These are phyloP conservation scores for Penicillium longicatenatum DNA, from an alignment of 495 filamentous ascomycete genomes.

Conservation along the genomic window DNA sequence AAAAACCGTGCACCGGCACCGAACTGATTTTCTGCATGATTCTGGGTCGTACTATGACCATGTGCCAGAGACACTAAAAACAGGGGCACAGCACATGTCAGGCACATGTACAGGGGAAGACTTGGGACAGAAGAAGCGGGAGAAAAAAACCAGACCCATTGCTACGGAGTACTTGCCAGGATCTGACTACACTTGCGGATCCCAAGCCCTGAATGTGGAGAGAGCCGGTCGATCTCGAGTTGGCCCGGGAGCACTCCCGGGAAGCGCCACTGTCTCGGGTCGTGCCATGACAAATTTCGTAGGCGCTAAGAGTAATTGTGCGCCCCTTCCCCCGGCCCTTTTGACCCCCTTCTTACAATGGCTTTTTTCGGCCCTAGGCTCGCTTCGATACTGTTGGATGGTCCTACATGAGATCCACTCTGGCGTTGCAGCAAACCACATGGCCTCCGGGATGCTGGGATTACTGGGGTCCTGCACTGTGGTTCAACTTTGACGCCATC, in stretches of 20 bases:
- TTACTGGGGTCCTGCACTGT: constrained; percentile 5
- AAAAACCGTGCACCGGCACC: neutral
- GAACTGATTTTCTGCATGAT: neutral
- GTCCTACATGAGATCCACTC: constrained; percentile 9
- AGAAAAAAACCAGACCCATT: neutral
- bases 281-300: constrained; percentile 9
- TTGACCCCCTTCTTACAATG: constrained; percentile 5
- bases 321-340: neutral
- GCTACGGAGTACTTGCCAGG: neutral
- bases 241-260: constrained; percentile 4
- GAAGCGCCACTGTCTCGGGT: constrained; percentile 8
- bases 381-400: constrained; percentile 8
- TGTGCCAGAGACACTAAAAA: neutral
- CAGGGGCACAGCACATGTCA: neutral
- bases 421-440: constrained; percentile 13
- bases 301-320: constrained; percentile 5
- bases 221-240: constrained; percentile 19
- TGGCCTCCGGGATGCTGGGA: constrained; percentile 6
- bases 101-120: neutral
- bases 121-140: neutral
- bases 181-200: constrained; percentile 7
- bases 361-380: constrained; percentile 7
- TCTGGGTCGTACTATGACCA: too few species aligned
- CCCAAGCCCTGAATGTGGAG: constrained; percentile 13
- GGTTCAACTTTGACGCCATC: constrained; percentile 5